A percentile compares a stretch with the other conserved stretches of the same genome.
These are phyloP conservation scores for Myxozyma melibiosi DNA, from an alignment of 805 yeast species.

Conservation along the genomic window DNA sequence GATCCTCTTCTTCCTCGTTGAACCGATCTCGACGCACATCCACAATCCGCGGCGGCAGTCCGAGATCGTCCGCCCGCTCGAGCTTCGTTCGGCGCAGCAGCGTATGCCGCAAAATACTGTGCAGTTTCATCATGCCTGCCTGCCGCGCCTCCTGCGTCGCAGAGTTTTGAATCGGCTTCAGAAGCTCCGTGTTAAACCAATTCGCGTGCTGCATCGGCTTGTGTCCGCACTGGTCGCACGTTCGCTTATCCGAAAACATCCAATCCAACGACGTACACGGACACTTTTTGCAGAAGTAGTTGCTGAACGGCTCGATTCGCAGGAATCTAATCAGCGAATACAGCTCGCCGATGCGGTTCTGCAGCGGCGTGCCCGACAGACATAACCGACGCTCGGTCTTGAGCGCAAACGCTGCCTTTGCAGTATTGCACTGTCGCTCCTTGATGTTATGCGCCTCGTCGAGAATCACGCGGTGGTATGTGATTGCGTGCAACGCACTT, in stretches of 20 bases:
- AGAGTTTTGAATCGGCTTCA: constrained; percentile 90
- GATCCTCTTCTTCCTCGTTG: constrained; percentile 93
- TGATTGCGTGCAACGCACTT: constrained; percentile 70
- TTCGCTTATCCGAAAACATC: constrained; percentile 80
- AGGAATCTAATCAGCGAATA: constrained; percentile 87
- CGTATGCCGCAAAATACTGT: constrained; percentile 69
- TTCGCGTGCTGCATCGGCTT: constrained; percentile 94
- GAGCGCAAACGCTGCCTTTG: constrained; percentile 82
- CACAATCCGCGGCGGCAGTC: constrained; percentile 93
- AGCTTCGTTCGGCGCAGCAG: constrained; percentile 95
- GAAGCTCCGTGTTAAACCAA: constrained; percentile 92
- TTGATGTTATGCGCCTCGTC: constrained; percentile 99
- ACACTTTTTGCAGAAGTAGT: constrained; percentile 92
- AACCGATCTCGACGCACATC: constrained; percentile 84
- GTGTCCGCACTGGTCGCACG: constrained; percentile 86
- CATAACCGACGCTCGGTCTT: constrained; percentile 83
- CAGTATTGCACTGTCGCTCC: constrained; percentile 90
- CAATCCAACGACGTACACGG: constrained; percentile 78
- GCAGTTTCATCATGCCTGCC: constrained; percentile 74
- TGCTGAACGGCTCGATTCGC: constrained; percentile 80
- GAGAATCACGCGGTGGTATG: constrained; percentile 80
- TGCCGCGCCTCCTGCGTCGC: constrained; percentile 78
- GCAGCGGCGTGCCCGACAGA: constrained; percentile 93
- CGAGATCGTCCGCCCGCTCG: constrained; percentile 96
- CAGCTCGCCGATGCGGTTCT: constrained; percentile 94